These are phyloP conservation scores for Phytophthora sp. DNA, from an alignment of 352 stramenopile genomes.

Conservation along the genomic window DNA sequence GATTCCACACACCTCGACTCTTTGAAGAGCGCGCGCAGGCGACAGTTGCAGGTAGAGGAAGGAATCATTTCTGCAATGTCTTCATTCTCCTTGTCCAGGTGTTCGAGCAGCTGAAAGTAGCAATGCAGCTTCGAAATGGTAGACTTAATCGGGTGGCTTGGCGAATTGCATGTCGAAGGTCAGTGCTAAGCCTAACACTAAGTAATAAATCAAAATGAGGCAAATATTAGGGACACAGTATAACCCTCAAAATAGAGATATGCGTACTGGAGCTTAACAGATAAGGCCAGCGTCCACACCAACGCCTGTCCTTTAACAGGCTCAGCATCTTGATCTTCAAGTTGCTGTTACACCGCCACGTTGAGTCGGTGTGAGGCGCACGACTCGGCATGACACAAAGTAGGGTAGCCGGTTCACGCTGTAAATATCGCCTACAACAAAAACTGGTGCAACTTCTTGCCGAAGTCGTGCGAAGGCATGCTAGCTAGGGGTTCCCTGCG, in stretches of 20 bases:
- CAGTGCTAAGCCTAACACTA: neutral
- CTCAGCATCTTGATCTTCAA: no score
- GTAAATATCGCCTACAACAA: neutral
- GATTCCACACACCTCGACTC: conserved; percentile 4
- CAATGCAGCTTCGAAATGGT: neutral
- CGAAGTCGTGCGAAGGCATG: conserved; percentile 4
- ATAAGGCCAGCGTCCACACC: no score
- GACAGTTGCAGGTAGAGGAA: neutral
- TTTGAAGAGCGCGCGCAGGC: neutral
- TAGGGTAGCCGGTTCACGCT: no score
- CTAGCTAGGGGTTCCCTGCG: no score
- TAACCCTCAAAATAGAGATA: no score
- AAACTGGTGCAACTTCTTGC: neutral
- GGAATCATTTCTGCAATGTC: conserved; percentile 6
- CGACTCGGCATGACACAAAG: no score
- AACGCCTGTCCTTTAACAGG: no score
- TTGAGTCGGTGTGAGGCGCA: no score
- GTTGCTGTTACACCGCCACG: no score
- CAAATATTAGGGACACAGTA: no score
- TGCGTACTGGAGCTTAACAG: no score
- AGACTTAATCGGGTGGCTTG: neutral
- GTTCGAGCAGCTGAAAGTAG: conserved; percentile 12
- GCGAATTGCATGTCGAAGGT: neutral
- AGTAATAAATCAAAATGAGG: neutral
- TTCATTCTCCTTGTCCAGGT: conserved; percentile 3